Evolutionary conservation across 352 stramenopile species (phyloP), one percentile per base, ranked within the genome.

Genomic region (Phytophthora macrochlamydospora): DNA sequence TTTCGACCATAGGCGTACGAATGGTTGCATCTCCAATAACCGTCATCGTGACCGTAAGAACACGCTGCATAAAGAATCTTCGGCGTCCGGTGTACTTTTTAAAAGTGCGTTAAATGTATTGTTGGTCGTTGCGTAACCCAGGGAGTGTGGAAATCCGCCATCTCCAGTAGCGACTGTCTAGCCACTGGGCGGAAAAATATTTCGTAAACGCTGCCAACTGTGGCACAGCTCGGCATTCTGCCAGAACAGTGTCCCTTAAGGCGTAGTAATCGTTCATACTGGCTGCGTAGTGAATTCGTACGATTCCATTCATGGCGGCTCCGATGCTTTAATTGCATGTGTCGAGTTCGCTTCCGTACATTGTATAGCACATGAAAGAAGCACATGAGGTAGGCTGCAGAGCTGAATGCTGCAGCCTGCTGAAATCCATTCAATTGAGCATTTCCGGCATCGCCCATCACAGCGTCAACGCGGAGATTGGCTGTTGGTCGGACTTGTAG

Each of bases 91-190:
- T 67, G 48, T 62, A 71, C 4, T 53, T 40, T 56, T 59, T 45
- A 51, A 40, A 2, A 53, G n/a, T n/a, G 57, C 51, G 42, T 67
- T 67, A 29, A 57, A 67, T 11, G 44, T 51, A 38, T 62, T 62
- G 14, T 59, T 68, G 9, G 33, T 68, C 0, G 51, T 57, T 31
- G 60, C 52, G 38, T 45, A 59, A 0, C 50, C 51, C 4, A 18
- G 18, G 53, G 53, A 3, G 53, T 58, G 24, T 62, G 48, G 46
- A 68, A n/a, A 38, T n/a, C 3, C 62, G 61, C 61, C 53, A 68
- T 7, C 53, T 28, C 53, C 61, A 58, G 31, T 59, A 69, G 42
- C 53, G n/a, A 35, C 52, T 57, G n/a, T 56, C 35, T 3, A 60
- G 31, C 45, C 45, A 69, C 31, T 59, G 44, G 1, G 14, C 32